Conservation (phyloP, 108 stramenopile species). For the Cyclotella baltica region DNA sequence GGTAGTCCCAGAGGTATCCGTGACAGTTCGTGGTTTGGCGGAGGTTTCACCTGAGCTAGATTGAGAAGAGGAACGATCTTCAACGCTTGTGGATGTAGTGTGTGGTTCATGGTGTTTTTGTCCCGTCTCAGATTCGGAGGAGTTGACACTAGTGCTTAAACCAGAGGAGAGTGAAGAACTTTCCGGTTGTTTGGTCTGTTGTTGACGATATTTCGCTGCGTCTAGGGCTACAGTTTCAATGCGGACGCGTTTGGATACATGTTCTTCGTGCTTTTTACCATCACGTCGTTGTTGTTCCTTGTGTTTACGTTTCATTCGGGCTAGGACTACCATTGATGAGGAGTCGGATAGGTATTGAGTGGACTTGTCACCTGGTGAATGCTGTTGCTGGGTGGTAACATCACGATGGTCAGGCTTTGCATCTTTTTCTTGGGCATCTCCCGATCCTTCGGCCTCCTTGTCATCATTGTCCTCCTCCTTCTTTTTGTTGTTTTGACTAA, state of each 20-base stretch:
- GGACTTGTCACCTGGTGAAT: constrained; percentile 2
- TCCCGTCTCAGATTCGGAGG: constrained; percentile 12
- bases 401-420: background rate
- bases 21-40: constrained; percentile 4
- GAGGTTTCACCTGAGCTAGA: background rate
- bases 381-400: background rate
- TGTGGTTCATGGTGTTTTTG: background rate
- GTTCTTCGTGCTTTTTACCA: background rate
- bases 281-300: constrained; percentile 7
- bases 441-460: background rate
- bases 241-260: constrained; percentile 24
- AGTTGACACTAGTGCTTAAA: constrained; percentile 23
- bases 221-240: constrained; percentile 26
- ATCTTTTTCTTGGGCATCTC: no score
- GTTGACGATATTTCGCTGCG: constrained; percentile 3
- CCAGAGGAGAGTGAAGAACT: constrained; percentile 33
- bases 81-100: background rate
- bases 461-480: background rate
- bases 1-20: constrained; percentile 38
- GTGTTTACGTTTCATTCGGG: constrained; percentile 65
- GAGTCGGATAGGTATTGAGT: constrained; percentile 61
- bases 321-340: constrained; percentile 73
- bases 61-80: constrained; percentile 2
- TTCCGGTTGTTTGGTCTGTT: background rate
- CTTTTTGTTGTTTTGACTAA: constrained; percentile 2